phyloP scores from a whole-genome alignment of 495 filamentous ascomycete genomes.

The Lentithecium fluviatile region DNA sequence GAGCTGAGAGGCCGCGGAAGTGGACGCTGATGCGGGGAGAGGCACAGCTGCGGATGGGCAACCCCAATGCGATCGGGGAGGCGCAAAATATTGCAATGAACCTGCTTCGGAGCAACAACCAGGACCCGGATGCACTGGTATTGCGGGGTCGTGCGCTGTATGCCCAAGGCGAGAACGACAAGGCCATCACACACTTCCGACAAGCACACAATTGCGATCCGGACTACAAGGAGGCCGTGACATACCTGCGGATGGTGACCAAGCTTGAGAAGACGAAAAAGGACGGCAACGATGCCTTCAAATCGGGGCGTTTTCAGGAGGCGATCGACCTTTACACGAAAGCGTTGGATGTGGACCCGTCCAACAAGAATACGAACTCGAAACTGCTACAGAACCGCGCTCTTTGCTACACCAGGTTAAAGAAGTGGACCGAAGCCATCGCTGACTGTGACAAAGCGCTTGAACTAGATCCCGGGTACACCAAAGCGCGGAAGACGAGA shows the following conservation, averaged over 20 bases:
- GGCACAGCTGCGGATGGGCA: slow-evolving; percentile 92
- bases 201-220: slow-evolving; percentile 89
- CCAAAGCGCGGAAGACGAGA: slow-evolving; percentile 88
- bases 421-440: slow-evolving; percentile 76
- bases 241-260: slow-evolving; percentile 79
- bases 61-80: slow-evolving; percentile 81
- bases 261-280: slow-evolving; percentile 92
- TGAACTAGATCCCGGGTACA: slow-evolving; percentile 76
- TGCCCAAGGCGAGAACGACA: slow-evolving; percentile 87
- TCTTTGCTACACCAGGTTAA: slow-evolving; percentile 72
- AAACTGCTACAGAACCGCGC: slow-evolving; percentile 94
- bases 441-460: slow-evolving; percentile 86
- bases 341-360: slow-evolving; percentile 82
- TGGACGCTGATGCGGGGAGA: slow-evolving; percentile 92
- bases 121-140: slow-evolving; percentile 91
- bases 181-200: slow-evolving; percentile 89
- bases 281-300: slow-evolving; percentile 88
- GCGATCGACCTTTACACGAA: slow-evolving; percentile 81
- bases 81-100: slow-evolving; percentile 89
- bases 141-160: slow-evolving; percentile 86
- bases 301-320: slow-evolving; percentile 70
- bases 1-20: slow-evolving; percentile 77
- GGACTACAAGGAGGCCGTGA: slow-evolving; percentile 80
- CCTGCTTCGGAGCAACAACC: slow-evolving; percentile 77
- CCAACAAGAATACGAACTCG: slow-evolving; percentile 88